Conservation (phyloP, 2,329 filamentous ascomycete genomes). For the Pestalotiopsis sp. region DNA sequence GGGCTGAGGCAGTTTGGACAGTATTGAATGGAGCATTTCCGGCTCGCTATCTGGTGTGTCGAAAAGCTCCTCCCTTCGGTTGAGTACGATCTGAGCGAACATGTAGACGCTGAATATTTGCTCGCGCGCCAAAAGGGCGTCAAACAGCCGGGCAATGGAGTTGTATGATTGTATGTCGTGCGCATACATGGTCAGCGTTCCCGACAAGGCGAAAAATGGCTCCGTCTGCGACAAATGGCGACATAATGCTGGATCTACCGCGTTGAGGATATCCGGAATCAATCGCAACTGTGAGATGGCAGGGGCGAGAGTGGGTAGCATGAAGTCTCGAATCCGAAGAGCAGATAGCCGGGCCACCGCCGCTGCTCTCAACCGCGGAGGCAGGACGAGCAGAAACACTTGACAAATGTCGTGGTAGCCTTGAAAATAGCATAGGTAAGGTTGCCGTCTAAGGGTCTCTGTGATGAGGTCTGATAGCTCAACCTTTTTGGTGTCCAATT, state of each 20-base stretch:
- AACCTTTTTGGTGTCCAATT: conserved; percentile 70
- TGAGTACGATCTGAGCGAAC: conserved; percentile 85
- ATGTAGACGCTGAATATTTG: conserved; percentile 90
- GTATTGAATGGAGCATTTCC: conserved; percentile 87
- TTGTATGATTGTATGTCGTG: conserved; percentile 91
- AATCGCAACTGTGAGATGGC: conserved; percentile 84
- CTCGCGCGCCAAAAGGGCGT: conserved; percentile 84
- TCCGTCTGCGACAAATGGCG: conserved; percentile 75
- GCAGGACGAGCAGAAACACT: conserved; percentile 86
- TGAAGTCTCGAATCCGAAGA: conserved; percentile 93
- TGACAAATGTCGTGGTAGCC: conserved; percentile 99
- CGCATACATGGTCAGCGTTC: conserved; percentile 92
- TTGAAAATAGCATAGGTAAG: conserved; percentile 93
- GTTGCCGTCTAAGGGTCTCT: conserved; percentile 76
- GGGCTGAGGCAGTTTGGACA: conserved; percentile 82
- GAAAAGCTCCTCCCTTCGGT: conserved; percentile 81
- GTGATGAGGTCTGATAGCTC: conserved; percentile 82
- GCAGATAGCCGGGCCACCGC: conserved; percentile 82
- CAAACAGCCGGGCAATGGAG: conserved; percentile 88
- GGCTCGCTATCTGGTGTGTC: conserved; percentile 80
- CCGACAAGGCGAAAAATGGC: conserved; percentile 92
- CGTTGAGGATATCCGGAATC: conserved; percentile 77
- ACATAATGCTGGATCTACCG: conserved; percentile 71
- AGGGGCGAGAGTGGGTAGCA: conserved; percentile 85
- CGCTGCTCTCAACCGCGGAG: conserved; percentile 57